These are phyloP conservation scores for Pythium rishiriense DNA, from an alignment of 352 stramenopile genomes.

Conservation along the genomic window DNA sequence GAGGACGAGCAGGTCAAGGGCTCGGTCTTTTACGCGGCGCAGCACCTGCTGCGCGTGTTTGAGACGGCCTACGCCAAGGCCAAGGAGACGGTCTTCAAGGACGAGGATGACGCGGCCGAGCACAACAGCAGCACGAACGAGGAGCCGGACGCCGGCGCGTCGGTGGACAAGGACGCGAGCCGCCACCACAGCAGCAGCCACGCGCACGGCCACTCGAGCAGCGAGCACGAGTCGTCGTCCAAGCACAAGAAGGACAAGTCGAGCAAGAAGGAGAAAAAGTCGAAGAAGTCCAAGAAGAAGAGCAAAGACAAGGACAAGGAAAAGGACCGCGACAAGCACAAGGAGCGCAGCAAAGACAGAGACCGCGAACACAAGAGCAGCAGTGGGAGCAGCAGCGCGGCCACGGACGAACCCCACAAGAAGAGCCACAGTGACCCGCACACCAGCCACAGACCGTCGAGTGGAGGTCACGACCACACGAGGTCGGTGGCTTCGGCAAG, in stretches of 20 bases:
- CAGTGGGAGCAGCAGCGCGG: neutral
- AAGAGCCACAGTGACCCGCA: slow-evolving; percentile 16
- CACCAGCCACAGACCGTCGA: neutral
- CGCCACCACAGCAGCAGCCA: slow-evolving; percentile 10
- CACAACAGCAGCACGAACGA: slow-evolving; percentile 28
- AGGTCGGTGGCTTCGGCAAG: neutral
- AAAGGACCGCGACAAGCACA: slow-evolving; percentile 42
- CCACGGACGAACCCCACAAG: neutral
- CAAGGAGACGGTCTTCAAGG: slow-evolving; percentile 57
- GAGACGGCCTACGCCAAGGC: slow-evolving; percentile 80
- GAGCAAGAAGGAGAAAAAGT: slow-evolving; percentile 55
- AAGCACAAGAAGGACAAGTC: slow-evolving; percentile 54
- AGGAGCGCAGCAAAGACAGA: slow-evolving; percentile 31
- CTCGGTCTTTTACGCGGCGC: slow-evolving; percentile 76
- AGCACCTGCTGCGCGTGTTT: slow-evolving; percentile 80
- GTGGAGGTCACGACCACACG: neutral
- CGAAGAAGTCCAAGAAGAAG: slow-evolving; percentile 73
- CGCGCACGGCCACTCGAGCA: slow-evolving; percentile 20
- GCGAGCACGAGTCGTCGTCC: slow-evolving; percentile 14
- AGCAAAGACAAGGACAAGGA: slow-evolving; percentile 66
- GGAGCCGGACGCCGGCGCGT: slow-evolving; percentile 32
- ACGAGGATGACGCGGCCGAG: slow-evolving; percentile 26
- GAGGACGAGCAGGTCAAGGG: slow-evolving; percentile 72
- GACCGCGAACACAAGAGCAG: slow-evolving; percentile 27
- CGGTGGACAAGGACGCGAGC: slow-evolving; percentile 15